These are phyloP conservation scores for Wallacemonas collosoma DNA, from an alignment of 208 protist species.

Conservation along the genomic window DNA sequence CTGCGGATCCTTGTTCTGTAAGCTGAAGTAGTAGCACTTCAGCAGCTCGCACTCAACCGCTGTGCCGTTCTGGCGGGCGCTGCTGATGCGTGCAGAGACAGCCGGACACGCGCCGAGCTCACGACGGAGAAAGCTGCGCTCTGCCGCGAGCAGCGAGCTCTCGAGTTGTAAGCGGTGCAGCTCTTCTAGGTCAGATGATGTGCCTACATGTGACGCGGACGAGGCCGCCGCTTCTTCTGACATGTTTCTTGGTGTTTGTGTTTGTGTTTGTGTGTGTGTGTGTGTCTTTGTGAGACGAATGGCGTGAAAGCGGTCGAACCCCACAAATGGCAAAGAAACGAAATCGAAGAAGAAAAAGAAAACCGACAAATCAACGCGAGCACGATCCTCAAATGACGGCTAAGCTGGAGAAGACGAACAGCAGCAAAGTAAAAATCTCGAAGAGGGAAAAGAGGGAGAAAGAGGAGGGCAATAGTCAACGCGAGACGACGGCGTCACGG, in stretches of 20 bases:
- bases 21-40: slow-evolving; percentile 40
- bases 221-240: background rate
- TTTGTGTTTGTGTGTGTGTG: slow-evolving; percentile 14
- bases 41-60: slow-evolving; percentile 49
- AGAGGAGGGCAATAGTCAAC: background rate
- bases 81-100: slow-evolving; percentile 54
- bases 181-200: background rate
- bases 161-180: slow-evolving; percentile 54
- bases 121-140: slow-evolving; percentile 48
- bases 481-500: no score
- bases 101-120: slow-evolving; percentile 34
- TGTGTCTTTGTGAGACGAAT: background rate
- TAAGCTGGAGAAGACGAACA: background rate
- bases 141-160: slow-evolving; percentile 38
- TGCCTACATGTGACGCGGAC: background rate
- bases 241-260: slow-evolving; percentile 1
- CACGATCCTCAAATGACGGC: no score
- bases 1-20: slow-evolving; percentile 31
- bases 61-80: slow-evolving; percentile 42
- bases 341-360: no score
- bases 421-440: slow-evolving; percentile 12
- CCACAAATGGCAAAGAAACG: no score
- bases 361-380: no score
- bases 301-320: no score
- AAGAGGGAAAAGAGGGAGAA: slow-evolving; percentile 11